These are phyloP conservation scores for Lepidium didymum DNA, from an alignment of 345 rosid genomes.

Conservation along the genomic window DNA sequence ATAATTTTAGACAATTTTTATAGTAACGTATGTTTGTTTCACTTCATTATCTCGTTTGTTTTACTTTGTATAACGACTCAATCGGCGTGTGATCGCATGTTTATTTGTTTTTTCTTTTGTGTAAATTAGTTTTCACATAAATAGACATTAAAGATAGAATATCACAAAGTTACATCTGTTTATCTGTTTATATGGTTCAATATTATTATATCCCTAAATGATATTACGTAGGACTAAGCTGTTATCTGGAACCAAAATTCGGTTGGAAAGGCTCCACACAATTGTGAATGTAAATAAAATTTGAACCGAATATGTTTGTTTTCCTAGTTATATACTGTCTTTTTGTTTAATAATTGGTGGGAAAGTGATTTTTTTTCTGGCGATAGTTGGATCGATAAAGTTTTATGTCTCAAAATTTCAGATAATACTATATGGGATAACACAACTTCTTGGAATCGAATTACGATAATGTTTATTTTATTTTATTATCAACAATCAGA, in stretches of 20 bases:
- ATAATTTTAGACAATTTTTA: constrained; percentile 12
- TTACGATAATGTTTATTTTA: too few relatives aligned
- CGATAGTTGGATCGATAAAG: too few relatives aligned
- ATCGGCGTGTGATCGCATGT: constrained; percentile 12
- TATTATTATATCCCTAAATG: neutral
- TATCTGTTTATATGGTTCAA: neutral
- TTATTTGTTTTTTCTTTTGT: neutral
- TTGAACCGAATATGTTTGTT: neutral
- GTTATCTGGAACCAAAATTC: too few relatives aligned
- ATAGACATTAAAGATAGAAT: neutral
- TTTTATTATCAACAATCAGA: too few relatives aligned
- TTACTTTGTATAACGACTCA: constrained; percentile 15
- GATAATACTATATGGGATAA: too few relatives aligned
- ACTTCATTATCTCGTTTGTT: constrained; percentile 12
- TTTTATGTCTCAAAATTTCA: too few relatives aligned
- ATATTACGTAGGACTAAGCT: too few relatives aligned
- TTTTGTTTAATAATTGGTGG: too few relatives aligned
- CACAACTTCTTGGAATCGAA: too few relatives aligned
- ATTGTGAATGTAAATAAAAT: neutral
- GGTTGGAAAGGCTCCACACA: too few relatives aligned
- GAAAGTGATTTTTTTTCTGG: too few relatives aligned
- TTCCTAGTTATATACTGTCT: neutral
- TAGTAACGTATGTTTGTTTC: constrained; percentile 18
- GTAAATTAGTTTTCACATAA: constrained; percentile 14
- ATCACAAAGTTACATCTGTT: neutral